Percentiles rank a stretch among this genome's conserved stretches.
Evolutionary conservation across 805 yeast genomes (phyloP).

Genomic region (Hagleromyces aurorensis): DNA sequence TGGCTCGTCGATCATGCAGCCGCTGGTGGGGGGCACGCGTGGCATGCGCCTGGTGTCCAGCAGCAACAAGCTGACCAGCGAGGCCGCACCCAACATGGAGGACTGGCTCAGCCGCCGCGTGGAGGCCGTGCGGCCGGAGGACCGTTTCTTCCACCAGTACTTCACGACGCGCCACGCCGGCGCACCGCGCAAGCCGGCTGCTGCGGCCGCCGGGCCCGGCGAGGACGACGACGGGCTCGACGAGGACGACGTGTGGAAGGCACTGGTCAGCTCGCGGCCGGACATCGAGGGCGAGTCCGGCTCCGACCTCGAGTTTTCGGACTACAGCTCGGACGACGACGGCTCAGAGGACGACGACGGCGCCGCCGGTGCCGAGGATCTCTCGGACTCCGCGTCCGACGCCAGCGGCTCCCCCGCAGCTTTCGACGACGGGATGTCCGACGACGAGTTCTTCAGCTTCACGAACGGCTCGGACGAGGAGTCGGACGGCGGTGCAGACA

Average conservation of each 20-base stretch:
- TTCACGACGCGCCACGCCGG: conserved; percentile 39
- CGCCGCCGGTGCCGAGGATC: no score
- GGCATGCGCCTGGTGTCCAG: conserved; percentile 38
- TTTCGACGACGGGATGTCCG: no score
- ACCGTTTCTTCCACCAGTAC: conserved; percentile 79
- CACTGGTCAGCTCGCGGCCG: conserved; percentile 66
- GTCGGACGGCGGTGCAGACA: conserved; percentile 32
- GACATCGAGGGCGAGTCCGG: conserved; percentile 51
- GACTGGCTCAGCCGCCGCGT: conserved; percentile 69
- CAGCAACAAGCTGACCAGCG: conserved; percentile 24
- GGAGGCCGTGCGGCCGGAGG: conserved; percentile 73
- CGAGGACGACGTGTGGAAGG: conserved; percentile 76
- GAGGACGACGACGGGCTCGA: conserved; percentile 41
- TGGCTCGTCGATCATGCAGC: conserved; percentile 96
- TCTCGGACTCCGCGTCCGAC: no score
- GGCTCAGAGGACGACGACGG: conserved; percentile 31
- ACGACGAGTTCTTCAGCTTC: conserved; percentile 29
- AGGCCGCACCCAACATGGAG: conserved; percentile 73
- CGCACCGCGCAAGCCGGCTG: background rate
- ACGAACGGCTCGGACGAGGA: conserved; percentile 31
- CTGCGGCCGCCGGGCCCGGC: conserved; percentile 30
- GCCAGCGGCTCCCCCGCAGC: no score
- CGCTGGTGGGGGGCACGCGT: conserved; percentile 69
- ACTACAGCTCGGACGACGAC: conserved; percentile 27
- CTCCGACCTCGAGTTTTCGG: conserved; percentile 8